Conservation (phyloP, 768 basidiomycete genomes). For the Scleroderma citrinum region DNA sequence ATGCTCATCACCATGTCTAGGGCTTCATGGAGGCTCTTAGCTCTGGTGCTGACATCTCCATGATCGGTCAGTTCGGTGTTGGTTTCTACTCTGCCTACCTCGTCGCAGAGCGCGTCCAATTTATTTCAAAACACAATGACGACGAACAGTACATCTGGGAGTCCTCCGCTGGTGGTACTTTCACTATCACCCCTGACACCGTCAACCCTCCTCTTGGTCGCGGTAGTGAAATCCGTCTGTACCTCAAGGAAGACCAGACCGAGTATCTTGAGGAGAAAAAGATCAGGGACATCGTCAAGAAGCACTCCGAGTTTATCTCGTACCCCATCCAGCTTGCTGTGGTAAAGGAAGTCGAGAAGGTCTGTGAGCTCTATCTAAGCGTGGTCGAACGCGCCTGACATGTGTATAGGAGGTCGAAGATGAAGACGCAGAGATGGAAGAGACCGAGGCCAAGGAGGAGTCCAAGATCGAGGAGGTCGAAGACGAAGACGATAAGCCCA, state of each 20-base stretch:
- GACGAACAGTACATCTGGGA: constrained; percentile 99
- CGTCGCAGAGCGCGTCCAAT: constrained; percentile 96
- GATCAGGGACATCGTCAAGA: constrained; percentile 99
- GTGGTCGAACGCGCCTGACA: constrained; percentile 4
- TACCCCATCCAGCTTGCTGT: constrained; percentile 99
- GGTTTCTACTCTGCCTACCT: constrained; percentile 99
- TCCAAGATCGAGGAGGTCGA: constrained; percentile 78
- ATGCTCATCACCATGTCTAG: constrained; percentile 32
- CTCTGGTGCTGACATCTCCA: constrained; percentile 85
- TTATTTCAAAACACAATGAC: constrained; percentile 99
- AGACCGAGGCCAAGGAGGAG: constrained; percentile 66
- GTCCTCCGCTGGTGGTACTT: constrained; percentile 98
- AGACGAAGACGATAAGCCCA: constrained; percentile 76
- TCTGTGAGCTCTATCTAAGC: constrained; percentile 28
- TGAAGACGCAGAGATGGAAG: constrained; percentile 32
- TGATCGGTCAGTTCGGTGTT: constrained; percentile 99
- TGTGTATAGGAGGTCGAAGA: constrained; percentile 74
- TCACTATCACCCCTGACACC: constrained; percentile 95
- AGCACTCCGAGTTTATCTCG: constrained; percentile 99
- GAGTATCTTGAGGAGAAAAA: constrained; percentile 99
- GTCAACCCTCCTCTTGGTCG: constrained; percentile 88
- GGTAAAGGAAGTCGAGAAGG: constrained; percentile 99
- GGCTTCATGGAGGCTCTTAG: constrained; percentile 99
- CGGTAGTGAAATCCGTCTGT: constrained; percentile 88
- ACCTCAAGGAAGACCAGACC: constrained; percentile 96